Evolutionary conservation across 1,139 yeast species (phyloP), one percentile per base, ranked within the genome.

Genomic region (Geotrichum australiense): DNA sequence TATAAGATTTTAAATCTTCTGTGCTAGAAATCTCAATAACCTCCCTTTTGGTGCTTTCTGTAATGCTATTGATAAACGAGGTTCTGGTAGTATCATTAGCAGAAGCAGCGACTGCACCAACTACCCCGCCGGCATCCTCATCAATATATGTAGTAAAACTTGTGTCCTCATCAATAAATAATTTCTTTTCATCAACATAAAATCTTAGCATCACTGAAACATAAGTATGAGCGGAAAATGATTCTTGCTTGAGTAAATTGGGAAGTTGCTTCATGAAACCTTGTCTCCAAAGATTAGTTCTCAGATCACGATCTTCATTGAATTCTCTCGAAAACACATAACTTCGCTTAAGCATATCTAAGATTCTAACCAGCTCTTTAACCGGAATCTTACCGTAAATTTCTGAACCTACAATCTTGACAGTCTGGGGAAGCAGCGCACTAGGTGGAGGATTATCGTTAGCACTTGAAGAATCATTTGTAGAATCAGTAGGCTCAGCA

Each of bases 261-360:
- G 99, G 98, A 48, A 89, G 71, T 57, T 91, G 82, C 56, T 86
- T 94, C 65, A 89, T 91, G 27, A 87, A 80, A 2, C 96, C 96
- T 7, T 93, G 86, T 56, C 86, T 84, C 80, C 94, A 89, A 38
- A 93, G 69, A 50, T 94, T 70, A 16, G 84, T 82, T 51, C 99
- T 70, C 51, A 91, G 69, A 45, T 86, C 91, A 58, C 83, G 81
- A 62, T 93, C 87, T 49, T 80, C 91, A 60, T 93, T 93, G 69
- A 93, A 93, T 46, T 72, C 76, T 53, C 81, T 76, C 4, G 98
- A 85, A 65, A 93, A 91, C 45, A 72, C 68, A 64, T 85, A 89
- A 47, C 96, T 83, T 38, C 68, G 67, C 49, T 76, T 72, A 48
- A 91, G 66, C 35, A 84, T 64, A 2, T 68, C 63, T 0, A 89